A percentile compares a stretch with the other conserved stretches of the same genome.
Conservation (phyloP, 805 yeast genomes). For the Pichia rugopelliculosa region DNA sequence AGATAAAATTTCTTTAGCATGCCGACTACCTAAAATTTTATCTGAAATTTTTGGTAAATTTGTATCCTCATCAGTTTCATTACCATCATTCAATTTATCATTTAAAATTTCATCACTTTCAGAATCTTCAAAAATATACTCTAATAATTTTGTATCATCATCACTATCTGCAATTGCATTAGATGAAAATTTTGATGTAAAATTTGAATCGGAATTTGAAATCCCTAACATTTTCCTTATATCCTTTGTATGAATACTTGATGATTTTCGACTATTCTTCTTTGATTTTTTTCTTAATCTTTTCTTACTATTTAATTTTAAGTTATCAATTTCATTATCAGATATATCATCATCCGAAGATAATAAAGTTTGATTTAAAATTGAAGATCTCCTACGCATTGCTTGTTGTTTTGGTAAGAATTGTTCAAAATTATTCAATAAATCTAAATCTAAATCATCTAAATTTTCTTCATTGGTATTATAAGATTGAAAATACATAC, state of each 20-base stretch:
- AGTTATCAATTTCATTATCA: slow-evolving; percentile 19
- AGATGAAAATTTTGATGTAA: slow-evolving; percentile 10
- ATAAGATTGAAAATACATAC: slow-evolving; percentile 10
- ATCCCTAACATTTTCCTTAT: slow-evolving; percentile 14
- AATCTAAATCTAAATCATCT: slow-evolving; percentile 23
- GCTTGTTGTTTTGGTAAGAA: slow-evolving; percentile 15
- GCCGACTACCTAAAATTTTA: slow-evolving; percentile 61
- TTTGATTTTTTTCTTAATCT: slow-evolving; percentile 4
- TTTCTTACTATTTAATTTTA: slow-evolving; percentile 1
- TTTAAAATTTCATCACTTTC: slow-evolving; percentile 17
- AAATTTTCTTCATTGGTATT: slow-evolving; percentile 28
- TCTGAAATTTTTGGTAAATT: slow-evolving; percentile 66
- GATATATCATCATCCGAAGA: slow-evolving; percentile 22
- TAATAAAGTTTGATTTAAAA: slow-evolving; percentile 28
- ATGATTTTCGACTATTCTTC: not conserved
- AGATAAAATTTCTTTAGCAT: slow-evolving; percentile 90
- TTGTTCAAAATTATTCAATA: slow-evolving; percentile 14
- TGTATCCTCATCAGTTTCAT: slow-evolving; percentile 92
- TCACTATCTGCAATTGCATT: slow-evolving; percentile 13
- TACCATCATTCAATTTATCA: slow-evolving; percentile 49
- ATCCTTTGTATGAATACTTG: slow-evolving; percentile 22
- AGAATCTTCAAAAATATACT: slow-evolving; percentile 49
- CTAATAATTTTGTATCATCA: slow-evolving; percentile 64
- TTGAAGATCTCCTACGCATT: slow-evolving; percentile 38
- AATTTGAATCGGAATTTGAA: slow-evolving; percentile 11